These are phyloP conservation scores for Lanmaoa pseudosensibilis DNA, from an alignment of 768 basidiomycete genomes.

Conservation along the genomic window DNA sequence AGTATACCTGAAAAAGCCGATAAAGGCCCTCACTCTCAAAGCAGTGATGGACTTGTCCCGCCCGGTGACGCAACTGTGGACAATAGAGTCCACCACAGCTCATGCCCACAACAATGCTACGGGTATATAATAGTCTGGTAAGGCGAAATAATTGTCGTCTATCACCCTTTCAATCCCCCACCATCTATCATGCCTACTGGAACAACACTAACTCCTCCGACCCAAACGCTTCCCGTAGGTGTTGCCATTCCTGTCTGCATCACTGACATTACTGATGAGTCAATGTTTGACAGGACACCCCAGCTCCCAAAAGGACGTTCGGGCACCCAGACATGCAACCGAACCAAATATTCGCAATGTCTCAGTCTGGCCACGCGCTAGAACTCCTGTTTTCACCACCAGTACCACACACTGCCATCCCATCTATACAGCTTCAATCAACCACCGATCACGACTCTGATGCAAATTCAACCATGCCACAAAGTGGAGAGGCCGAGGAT, in stretches of 20 bases:
- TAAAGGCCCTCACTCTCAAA: not conserved
- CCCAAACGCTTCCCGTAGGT: constrained; percentile 12
- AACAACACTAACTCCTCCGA: not conserved
- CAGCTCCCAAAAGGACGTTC: not conserved
- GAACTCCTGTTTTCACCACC: not conserved
- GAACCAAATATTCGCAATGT: not conserved
- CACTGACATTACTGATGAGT: not conserved
- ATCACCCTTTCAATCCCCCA: not conserved
- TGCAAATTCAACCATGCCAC: not conserved
- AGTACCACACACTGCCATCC: not conserved
- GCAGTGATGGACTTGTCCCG: constrained; percentile 5
- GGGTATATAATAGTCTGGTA: constrained; percentile 11
- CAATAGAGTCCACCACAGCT: constrained; percentile 13
- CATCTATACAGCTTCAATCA: not conserved
- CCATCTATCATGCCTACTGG: constrained; percentile 10
- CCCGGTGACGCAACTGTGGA: constrained; percentile 1
- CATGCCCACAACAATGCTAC: constrained; percentile 2
- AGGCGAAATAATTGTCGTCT: not conserved
- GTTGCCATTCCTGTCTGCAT: not conserved
- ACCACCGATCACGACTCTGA: not conserved
- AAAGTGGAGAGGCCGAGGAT: constrained; percentile 26
- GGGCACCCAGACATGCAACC: not conserved
- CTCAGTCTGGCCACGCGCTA: not conserved
- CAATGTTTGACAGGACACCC: constrained; percentile 5
- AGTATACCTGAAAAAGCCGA: constrained; percentile 11